These are phyloP conservation scores for Fraxinus cuspidata DNA, from an alignment of 257 asterid genomes.

Conservation along the genomic window DNA sequence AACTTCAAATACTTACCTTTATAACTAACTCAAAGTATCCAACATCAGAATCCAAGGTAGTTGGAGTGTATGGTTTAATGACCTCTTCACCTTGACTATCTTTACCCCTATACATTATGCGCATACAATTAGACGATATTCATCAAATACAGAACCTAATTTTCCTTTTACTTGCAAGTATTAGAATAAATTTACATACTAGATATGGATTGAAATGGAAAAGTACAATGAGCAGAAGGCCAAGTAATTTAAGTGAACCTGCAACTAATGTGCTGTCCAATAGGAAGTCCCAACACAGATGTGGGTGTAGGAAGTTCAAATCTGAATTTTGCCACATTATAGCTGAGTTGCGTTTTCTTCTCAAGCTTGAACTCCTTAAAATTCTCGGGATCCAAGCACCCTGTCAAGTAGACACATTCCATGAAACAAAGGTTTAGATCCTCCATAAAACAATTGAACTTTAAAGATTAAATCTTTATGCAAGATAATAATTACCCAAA, in stretches of 20 bases:
- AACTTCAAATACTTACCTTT: constrained; percentile 50
- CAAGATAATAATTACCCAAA: constrained; percentile 9
- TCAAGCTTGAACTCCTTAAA: constrained; percentile 91
- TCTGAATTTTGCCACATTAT: constrained; percentile 91
- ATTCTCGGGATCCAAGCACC: constrained; percentile 77
- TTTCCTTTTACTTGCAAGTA: background rate
- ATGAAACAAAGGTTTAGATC: constrained; percentile 15
- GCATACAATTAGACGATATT: background rate
- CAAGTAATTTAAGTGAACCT: constrained; percentile 44
- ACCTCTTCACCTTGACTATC: constrained; percentile 97
- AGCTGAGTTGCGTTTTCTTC: constrained; percentile 80
- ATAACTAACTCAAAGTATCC: constrained; percentile 92
- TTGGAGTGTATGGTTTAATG: constrained; percentile 93
- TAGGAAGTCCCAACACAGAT: constrained; percentile 92
- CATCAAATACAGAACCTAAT: constrained; percentile 11
- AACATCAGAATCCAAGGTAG: constrained; percentile 95
- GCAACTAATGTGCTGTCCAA: constrained; percentile 99
- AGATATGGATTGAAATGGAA: background rate
- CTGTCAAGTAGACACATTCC: constrained; percentile 40
- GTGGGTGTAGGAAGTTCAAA: constrained; percentile 88
- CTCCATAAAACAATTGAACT: background rate
- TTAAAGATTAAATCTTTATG: constrained; percentile 15
- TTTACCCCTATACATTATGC: constrained; percentile 67
- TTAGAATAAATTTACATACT: background rate
- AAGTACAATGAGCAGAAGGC: constrained; percentile 5